phyloP scores from a whole-genome alignment of 164 flowering plant species.

The Stephania cephalantha region DNA sequence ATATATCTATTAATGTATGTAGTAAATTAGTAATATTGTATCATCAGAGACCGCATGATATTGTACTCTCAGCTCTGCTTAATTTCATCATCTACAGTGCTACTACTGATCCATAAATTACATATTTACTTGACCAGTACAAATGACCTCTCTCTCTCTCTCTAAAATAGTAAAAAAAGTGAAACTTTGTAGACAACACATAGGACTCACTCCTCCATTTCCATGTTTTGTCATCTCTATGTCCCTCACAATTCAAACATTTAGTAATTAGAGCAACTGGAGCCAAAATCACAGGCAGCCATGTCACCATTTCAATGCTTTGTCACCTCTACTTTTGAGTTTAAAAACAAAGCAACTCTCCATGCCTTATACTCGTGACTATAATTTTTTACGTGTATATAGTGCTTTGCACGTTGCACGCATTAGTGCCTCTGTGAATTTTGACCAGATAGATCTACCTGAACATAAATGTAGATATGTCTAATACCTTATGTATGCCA shows the following conservation, averaged over 20 bases:
- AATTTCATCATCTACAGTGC: conserved; percentile 6
- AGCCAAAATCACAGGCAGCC: background rate
- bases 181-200: background rate
- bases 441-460: background rate
- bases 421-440: background rate
- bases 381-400: too few species aligned
- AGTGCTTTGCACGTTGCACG: too few species aligned
- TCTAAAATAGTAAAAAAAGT: conserved; percentile 10
- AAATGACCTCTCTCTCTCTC: background rate
- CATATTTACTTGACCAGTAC: conserved; percentile 5
- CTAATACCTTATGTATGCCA: too few species aligned
- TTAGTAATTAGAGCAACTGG: conserved; percentile 5
- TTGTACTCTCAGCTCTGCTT: conserved; percentile 9
- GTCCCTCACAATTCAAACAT: background rate
- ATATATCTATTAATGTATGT: background rate
- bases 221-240: conserved; percentile 12
- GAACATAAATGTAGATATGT: too few species aligned
- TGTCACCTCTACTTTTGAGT: conserved; percentile 7
- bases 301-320: conserved; percentile 8
- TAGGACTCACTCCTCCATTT: conserved; percentile 14
- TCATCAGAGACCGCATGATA: background rate
- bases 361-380: background rate
- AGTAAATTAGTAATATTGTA: too few species aligned
- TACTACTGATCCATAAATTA: background rate
- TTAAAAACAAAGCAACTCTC: background rate